Evolutionary conservation across 495 filamentous ascomycete species (phyloP).

Genomic region (Hypoxylon perforatum): DNA sequence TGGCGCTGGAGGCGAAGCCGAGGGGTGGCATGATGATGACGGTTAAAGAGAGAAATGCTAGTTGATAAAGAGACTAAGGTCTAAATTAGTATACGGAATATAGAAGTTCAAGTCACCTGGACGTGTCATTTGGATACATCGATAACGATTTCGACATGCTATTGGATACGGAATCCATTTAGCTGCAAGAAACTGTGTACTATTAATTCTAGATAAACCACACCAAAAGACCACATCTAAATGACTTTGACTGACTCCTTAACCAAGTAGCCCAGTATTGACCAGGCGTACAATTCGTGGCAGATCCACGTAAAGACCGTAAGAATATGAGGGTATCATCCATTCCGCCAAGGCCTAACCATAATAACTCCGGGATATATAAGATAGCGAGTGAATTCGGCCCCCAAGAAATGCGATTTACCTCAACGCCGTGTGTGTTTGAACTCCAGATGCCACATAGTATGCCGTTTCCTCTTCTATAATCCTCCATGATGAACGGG

Average conservation of each 20-base stretch:
- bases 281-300: not conserved
- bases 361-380: conserved; percentile 9
- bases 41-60: not conserved
- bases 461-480: not conserved
- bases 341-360: conserved; percentile 3
- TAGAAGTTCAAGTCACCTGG: no score
- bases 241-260: not conserved
- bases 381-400: conserved; percentile 1
- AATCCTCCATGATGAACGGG: conserved; percentile 21
- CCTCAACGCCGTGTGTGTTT: conserved; percentile 7
- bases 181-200: not conserved
- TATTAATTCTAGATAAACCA: not conserved
- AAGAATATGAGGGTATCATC: conserved; percentile 38
- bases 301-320: conserved; percentile 27
- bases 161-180: not conserved
- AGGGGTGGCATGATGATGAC: conserved; percentile 1
- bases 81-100: not conserved
- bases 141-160: not conserved
- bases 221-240: conserved; percentile 5
- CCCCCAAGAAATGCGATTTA: not conserved
- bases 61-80: not conserved
- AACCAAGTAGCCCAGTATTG: not conserved
- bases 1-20: conserved; percentile 1
- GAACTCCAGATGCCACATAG: not conserved
- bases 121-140: no score